These are phyloP conservation scores for Pseudogymnoascus sp. DNA, from an alignment of 2,329 filamentous ascomycete species.

Conservation along the genomic window DNA sequence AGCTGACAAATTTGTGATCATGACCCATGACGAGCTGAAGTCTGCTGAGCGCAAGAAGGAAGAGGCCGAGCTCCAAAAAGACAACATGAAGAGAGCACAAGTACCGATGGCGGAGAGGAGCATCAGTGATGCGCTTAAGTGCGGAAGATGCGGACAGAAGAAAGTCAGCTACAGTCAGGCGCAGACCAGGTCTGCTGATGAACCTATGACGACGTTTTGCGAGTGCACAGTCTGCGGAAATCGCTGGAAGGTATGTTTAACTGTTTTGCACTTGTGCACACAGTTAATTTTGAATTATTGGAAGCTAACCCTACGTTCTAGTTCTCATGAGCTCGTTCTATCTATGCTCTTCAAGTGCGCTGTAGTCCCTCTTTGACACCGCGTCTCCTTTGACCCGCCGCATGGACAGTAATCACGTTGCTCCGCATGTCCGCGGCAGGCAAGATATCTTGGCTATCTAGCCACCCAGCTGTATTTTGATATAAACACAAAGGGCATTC, in stretches of 20 bases:
- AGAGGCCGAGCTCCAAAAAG: constrained; percentile 66
- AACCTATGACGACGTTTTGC: constrained; percentile 76
- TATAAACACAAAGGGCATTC: constrained; percentile 1
- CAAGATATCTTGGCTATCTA: neutral
- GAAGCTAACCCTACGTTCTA: constrained; percentile 12
- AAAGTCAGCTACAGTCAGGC: constrained; percentile 95
- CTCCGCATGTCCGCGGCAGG: neutral
- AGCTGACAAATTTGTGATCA: constrained; percentile 66
- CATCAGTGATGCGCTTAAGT: constrained; percentile 79
- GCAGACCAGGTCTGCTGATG: constrained; percentile 90
- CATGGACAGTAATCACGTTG: constrained; percentile 1
- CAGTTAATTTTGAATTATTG: constrained; percentile 3
- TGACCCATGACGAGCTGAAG: constrained; percentile 88
- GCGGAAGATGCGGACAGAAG: constrained; percentile 84
- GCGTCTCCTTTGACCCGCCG: neutral
- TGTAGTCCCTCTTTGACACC: constrained; percentile 4
- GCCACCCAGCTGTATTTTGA: constrained; percentile 6
- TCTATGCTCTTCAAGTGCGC: neutral
- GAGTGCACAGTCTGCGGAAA: constrained; percentile 62
- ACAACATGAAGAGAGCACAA: constrained; percentile 97
- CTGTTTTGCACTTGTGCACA: constrained; percentile 8
- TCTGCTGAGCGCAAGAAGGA: constrained; percentile 70
- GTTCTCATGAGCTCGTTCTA: constrained; percentile 25
- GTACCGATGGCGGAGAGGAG: constrained; percentile 86
- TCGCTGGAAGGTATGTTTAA: constrained; percentile 56